Evolutionary conservation across 2,329 filamentous ascomycete species (phyloP).

Genomic region (Claviceps citrina): DNA sequence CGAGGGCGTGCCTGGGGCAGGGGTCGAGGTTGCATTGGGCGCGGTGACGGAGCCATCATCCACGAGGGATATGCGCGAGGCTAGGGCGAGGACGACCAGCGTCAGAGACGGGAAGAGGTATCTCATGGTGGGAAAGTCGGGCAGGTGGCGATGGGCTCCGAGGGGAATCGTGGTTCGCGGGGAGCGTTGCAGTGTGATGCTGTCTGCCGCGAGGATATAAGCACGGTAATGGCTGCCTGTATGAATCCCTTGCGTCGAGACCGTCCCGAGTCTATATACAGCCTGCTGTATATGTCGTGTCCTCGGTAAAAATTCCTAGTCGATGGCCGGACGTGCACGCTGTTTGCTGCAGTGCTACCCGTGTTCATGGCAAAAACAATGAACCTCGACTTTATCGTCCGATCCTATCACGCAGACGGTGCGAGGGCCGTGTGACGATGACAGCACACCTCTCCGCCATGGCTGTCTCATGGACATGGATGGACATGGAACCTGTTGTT

Average conservation of each 20-base stretch:
- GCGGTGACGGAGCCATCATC: constrained; percentile 1
- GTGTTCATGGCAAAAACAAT: too few relatives aligned
- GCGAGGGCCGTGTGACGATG: background rate
- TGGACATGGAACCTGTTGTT: too few relatives aligned
- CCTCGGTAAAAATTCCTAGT: too few relatives aligned
- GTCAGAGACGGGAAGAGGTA: constrained; percentile 6
- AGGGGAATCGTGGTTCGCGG: background rate
- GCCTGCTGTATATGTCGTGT: too few relatives aligned
- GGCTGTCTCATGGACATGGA: too few relatives aligned
- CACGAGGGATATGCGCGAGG: constrained; percentile 6
- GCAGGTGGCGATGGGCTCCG: background rate
- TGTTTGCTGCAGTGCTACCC: background rate
- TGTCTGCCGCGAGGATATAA: background rate
- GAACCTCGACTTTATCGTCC: too few relatives aligned
- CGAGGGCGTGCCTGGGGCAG: constrained; percentile 10
- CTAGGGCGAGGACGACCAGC: constrained; percentile 12
- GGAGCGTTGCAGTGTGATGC: background rate
- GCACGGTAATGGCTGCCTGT: background rate
- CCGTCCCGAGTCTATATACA: background rate
- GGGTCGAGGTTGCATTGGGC: constrained; percentile 1
- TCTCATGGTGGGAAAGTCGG: constrained; percentile 12
- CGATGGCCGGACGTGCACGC: too few relatives aligned
- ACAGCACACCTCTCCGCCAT: too few relatives aligned
- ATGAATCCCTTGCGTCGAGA: too few relatives aligned
- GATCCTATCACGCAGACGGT: background rate